Evolutionary conservation across 192 early-diverging fungal species (phyloP), one percentile per base, ranked within the genome.

Genomic region (Backusella sp.): DNA sequence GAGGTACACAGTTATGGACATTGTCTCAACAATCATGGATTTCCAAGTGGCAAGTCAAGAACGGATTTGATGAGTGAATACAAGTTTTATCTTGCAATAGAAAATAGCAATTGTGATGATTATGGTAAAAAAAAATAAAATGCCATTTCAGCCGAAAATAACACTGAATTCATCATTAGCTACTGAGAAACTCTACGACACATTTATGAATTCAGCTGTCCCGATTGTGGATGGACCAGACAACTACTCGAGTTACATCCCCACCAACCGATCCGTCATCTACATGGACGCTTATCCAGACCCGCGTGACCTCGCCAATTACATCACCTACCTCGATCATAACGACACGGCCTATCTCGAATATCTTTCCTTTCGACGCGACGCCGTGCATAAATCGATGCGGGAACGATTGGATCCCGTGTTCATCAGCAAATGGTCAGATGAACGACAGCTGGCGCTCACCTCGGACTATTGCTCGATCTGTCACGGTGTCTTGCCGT

Each of bases 231-330:
- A 76, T 39, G 68, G 75, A 15, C 75, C 75, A 5, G 7, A 30
- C 12, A 62, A 52, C 6, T 76, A 76, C 39, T 46, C 46, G 4
- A 49, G 68, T 2, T 76, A 56, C 23, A 34, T 76, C 23, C 75
- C 75, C 1, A 71, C 30, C 23, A 26, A 32, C 15, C 41, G 68
- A 36, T 46, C 75, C 12, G 68, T 41, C 6, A 76, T 76, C 17
- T 32, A 66, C 21, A 65, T 76, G 75, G 75, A 76, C 26, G 68
- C 68, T 6, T 76, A 76, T 17, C 75, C 75, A 30, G 75, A 76
- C 15, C 75, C 75, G 11, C 68, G 52, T 9, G 68, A 76, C 7
- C 56, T 76, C 12, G 75, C 75, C n/a, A 35, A 39, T 36, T 76
- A 76, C 56, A 59, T 76, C 17, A 34, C 8, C 7, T 76, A 68